Evolutionary conservation across 2,329 filamentous ascomycete species (phyloP), one percentile per base, ranked within the genome.

Genomic region (Paecilomyces formosus): DNA sequence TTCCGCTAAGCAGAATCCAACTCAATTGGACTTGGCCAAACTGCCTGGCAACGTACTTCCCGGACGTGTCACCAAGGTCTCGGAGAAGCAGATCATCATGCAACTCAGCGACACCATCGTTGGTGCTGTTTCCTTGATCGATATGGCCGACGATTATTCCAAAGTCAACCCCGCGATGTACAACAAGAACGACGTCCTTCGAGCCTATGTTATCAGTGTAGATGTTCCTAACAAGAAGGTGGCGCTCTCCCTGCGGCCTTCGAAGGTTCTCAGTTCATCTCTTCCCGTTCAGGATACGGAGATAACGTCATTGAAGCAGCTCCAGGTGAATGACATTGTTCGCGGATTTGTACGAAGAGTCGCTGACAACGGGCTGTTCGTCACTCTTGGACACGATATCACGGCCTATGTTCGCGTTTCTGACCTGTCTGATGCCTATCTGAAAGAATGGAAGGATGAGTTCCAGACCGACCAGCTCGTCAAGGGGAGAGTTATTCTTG

Each of bases 391-490:
- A 51, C 89, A 90, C 18, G 85, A 88, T 62, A 82, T 96, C 18
- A 89, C 89, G 55, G 92, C 87, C 0, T 88, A 92, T 67, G 89
- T 96, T 54, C 88, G 90, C 65, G 88, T 97, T 56, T 85, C 88
- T 9, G 92, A 97, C 71, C 81, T 99, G 13, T 96, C 92, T 0
- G 94, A 99, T 71, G 83, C 85, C 7, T 99, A 87, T 72, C 78
- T 99, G 67, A 97, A 97, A 74, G 90, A 97, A 61, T 99, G 94
- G 94, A 95, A 96, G 77, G 85, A 89, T 35, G 81, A 87, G 52
- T 97, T 93, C 76, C 87, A 94, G 67, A 78, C 93, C 54, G 91
- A 96, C 67, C 92, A 97, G 74, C 81, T 99, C 5, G 91, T 99
- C 57, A 91, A 88, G 74, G 94, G 92, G 55, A 90, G 93, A 63